These are phyloP conservation scores for Beauveria medogensis DNA, from an alignment of 2,329 filamentous ascomycete species.

Conservation along the genomic window DNA sequence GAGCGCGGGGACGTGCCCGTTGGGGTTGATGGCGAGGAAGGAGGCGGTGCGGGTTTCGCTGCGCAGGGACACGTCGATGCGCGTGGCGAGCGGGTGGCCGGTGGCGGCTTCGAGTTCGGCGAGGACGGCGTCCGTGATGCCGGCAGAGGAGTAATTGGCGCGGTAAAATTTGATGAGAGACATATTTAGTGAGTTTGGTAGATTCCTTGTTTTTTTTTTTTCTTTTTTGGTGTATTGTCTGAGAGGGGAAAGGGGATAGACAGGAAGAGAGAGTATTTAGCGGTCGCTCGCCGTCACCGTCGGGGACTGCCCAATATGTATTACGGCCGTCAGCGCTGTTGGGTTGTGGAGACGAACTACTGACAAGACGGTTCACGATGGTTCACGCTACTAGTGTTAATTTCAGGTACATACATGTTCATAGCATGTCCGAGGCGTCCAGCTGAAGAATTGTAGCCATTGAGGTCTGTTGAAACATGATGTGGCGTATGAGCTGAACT, in stretches of 20 bases:
- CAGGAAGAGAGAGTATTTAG: neutral
- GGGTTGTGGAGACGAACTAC: neutral
- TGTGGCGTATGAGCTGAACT: neutral
- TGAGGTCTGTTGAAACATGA: neutral
- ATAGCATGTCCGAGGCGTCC: neutral
- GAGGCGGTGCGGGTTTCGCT: neutral
- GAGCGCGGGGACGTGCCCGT: slow-evolving; percentile 12
- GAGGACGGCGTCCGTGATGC: slow-evolving; percentile 11
- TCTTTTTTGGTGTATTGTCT: too few species aligned
- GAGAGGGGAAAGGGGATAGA: neutral
- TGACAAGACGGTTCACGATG: neutral
- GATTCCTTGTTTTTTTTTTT: too few species aligned
- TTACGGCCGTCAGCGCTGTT: neutral
- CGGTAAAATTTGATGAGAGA: slow-evolving; percentile 11
- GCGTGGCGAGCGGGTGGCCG: neutral
- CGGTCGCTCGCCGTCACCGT: neutral
- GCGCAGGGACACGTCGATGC: slow-evolving; percentile 1
- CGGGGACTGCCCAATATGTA: neutral
- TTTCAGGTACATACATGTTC: neutral
- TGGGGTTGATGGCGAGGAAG: slow-evolving; percentile 12
- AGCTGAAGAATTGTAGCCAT: neutral
- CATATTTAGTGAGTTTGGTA: neutral
- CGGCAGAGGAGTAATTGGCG: slow-evolving; percentile 6
- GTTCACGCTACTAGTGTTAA: neutral
- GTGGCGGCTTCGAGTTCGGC: slow-evolving; percentile 10